Conservation (phyloP, 805 yeast genomes). For the Ascoidea tarda region DNA sequence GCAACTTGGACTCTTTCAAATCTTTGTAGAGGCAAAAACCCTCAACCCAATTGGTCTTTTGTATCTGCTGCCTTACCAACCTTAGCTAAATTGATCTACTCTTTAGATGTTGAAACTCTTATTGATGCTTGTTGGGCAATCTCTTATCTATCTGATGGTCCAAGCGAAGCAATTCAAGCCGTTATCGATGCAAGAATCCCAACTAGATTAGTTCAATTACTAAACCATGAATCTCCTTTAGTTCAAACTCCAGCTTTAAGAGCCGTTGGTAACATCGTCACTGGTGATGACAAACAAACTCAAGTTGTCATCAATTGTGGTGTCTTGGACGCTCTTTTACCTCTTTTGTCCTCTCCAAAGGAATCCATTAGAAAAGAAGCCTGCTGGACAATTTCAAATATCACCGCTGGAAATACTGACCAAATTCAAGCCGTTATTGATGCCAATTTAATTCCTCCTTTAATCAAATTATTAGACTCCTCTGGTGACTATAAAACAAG, state of each 20-base stretch:
- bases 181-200: slow-evolving; percentile 96
- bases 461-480: slow-evolving; percentile 59
- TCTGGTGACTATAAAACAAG: slow-evolving; percentile 90
- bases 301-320: slow-evolving; percentile 91
- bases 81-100: slow-evolving; percentile 78
- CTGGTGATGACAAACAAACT: slow-evolving; percentile 93
- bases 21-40: slow-evolving; percentile 90
- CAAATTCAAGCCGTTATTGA: slow-evolving; percentile 97
- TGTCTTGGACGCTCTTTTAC: slow-evolving; percentile 73
- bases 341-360: slow-evolving; percentile 68
- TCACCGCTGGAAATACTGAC: slow-evolving; percentile 91
- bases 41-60: slow-evolving; percentile 89
- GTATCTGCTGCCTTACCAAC: slow-evolving; percentile 86
- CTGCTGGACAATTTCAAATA: slow-evolving; percentile 97
- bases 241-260: slow-evolving; percentile 96
- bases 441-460: slow-evolving; percentile 84
- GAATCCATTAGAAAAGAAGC: slow-evolving; percentile 95
- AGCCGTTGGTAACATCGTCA: slow-evolving; percentile 95
- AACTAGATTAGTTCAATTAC: slow-evolving; percentile 79
- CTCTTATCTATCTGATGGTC: slow-evolving; percentile 87
- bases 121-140: slow-evolving; percentile 99
- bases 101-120: slow-evolving; percentile 83
- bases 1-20: slow-evolving; percentile 98
- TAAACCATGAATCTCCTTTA: slow-evolving; percentile 67
- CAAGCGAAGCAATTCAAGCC: slow-evolving; percentile 87